Evolutionary conservation across 2,329 filamentous ascomycete genomes (phyloP).

Genomic region (Pseudogymnoascus sp.): DNA sequence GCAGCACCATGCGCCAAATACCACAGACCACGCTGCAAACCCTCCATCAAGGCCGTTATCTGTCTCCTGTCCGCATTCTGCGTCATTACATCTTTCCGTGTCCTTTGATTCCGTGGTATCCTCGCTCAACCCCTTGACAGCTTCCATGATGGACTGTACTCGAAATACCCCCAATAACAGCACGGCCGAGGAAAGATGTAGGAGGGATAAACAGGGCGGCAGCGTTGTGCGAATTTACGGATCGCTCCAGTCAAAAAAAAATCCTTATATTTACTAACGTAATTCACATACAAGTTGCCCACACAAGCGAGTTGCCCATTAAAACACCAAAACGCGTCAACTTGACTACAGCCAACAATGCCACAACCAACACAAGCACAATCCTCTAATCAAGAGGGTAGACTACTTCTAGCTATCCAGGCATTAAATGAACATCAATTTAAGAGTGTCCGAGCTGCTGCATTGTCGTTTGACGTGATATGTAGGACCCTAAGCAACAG

Average conservation of each 20-base stretch:
- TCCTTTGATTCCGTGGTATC: background rate
- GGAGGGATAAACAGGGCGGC: background rate
- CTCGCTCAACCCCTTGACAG: background rate
- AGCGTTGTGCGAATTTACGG: background rate
- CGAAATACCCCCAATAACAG: background rate
- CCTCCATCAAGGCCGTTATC: constrained; percentile 44
- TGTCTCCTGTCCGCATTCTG: background rate
- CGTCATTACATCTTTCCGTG: background rate
- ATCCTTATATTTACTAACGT: background rate
- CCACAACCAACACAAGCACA: too few relatives aligned
- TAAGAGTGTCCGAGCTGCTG: too few relatives aligned
- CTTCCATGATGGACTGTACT: background rate
- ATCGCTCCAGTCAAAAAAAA: background rate
- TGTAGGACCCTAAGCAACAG: too few relatives aligned
- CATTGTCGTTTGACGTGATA: too few relatives aligned
- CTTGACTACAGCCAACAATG: too few relatives aligned
- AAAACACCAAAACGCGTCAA: background rate
- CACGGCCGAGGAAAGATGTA: background rate
- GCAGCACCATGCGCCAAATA: constrained; percentile 38
- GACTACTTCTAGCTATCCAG: too few relatives aligned
- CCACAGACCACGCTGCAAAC: constrained; percentile 46
- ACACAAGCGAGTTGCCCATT: too few relatives aligned
- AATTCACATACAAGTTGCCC: too few relatives aligned
- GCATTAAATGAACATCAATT: too few relatives aligned
- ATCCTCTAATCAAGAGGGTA: too few relatives aligned